Evolutionary conservation across 345 rosid genomes (phyloP).

Genomic region (Syzygium jambos): DNA sequence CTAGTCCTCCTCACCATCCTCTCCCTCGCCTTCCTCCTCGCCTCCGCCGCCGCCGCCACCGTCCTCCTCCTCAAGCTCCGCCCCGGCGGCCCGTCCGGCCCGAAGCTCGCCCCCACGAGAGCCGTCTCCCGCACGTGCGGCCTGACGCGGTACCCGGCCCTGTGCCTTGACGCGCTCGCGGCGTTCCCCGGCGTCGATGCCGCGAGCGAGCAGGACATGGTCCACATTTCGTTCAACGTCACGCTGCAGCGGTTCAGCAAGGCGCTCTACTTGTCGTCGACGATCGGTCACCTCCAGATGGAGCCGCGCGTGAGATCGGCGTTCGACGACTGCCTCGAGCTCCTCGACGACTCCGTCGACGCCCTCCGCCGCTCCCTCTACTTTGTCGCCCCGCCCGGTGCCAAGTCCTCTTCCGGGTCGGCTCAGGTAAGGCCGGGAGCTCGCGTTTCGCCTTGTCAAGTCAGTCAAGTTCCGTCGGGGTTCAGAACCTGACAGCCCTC

Average conservation of each 20-base stretch:
- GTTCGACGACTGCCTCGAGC: conserved; percentile 82
- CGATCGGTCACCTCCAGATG: conserved; percentile 50
- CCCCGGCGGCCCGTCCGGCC: not conserved
- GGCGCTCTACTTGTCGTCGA: conserved; percentile 58
- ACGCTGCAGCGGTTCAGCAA: conserved; percentile 73
- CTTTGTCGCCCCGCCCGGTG: conserved; percentile 23
- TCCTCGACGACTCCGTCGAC: conserved; percentile 75
- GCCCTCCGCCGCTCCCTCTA: conserved; percentile 63
- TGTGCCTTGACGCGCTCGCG: conserved; percentile 66
- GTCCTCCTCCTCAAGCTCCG: conserved; percentile 25
- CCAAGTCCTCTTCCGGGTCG: not conserved
- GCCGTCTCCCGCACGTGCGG: conserved; percentile 67
- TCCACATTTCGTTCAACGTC: conserved; percentile 92
- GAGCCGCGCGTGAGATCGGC: conserved; percentile 59
- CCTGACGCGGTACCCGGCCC: conserved; percentile 48
- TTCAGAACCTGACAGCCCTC: not conserved
- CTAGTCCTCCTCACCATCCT: conserved; percentile 33
- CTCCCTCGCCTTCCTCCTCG: conserved; percentile 37
- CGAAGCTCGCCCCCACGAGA: conserved; percentile 33
- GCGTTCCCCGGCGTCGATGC: conserved; percentile 52
- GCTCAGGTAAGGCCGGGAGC: not conserved
- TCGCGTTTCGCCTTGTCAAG: not conserved
- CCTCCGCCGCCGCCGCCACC: conserved; percentile 42
- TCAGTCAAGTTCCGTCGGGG: not conserved
- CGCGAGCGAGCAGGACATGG: conserved; percentile 58